Evolutionary conservation across 2,329 filamentous ascomycete species (phyloP), one percentile per base, ranked within the genome.

Genomic region (Sporothrix variecibatus): DNA sequence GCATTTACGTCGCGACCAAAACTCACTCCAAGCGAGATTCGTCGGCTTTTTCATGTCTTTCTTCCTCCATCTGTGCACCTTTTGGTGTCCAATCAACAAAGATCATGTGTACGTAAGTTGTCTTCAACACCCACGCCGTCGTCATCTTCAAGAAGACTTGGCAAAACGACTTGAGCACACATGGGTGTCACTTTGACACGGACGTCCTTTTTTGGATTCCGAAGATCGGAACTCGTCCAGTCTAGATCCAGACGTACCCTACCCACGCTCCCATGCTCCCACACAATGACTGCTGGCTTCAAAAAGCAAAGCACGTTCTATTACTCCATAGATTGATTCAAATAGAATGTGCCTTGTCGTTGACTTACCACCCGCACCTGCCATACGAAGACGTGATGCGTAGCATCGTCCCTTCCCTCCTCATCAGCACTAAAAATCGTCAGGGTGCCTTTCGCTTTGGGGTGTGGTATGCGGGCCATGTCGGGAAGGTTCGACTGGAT

Each of bases 401-500:
- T 56, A 26, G 51, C 51, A 56, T 56, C 51, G 51, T 56, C 20
- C 51, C 51, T 56, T 23, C 51, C 51, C 51, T 20, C n/a, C n/a
- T 26, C n/a, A 56, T 56, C n/a, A 56, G 51, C 51, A 6, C n/a
- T 56, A 53, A 56, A 26, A 26, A 5, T 20, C 15, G 15, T 15
- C 46, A 49, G 46, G 46, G 51, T 56, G n/a, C 51, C 51, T 26
- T 11, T 56, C 23, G 51, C 46, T 49, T 49, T 49, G 38, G 46
- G 46, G 12, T 1, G 46, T 49, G 46, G 46, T 20, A 17, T 49
- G 46, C 46, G 51, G 51, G 51, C 51, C 51, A 56, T 26, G 51
- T 56, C 51, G 51, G 51, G 51, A 56, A 56, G n/a, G n/a, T 56
- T 56, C 51, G 51, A 56, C 51, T 56, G n/a, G 51, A 46, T 26